Percentiles rank a stretch among this genome's conserved stretches.
Conservation (phyloP, 228 moss, liverwort and hornwort genomes). For the Sphagnum fallax region DNA sequence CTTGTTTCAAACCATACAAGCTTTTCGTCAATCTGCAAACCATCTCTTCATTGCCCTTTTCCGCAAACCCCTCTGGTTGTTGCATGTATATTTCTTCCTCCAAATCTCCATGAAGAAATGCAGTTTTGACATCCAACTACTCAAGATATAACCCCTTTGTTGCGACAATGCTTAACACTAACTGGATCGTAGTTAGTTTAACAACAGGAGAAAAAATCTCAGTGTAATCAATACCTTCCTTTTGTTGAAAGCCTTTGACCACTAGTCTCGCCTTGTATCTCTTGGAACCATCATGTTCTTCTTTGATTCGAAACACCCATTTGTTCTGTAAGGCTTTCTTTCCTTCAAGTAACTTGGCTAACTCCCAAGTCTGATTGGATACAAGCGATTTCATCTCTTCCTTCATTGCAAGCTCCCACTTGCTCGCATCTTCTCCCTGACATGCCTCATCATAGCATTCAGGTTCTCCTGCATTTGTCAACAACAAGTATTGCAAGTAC, state of each 20-base stretch:
- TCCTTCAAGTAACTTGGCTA: not conserved
- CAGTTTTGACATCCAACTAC: constrained; percentile 1
- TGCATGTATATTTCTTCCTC: constrained; percentile 6
- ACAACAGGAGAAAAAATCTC: constrained; percentile 5
- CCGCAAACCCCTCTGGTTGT: not conserved
- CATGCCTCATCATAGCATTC: not conserved
- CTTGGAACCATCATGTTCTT: constrained; percentile 1
- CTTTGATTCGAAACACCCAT: constrained; percentile 1
- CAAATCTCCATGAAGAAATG: constrained; percentile 4
- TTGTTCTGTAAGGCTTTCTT: constrained; percentile 1
- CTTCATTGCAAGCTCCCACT: not conserved
- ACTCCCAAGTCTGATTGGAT: not conserved
- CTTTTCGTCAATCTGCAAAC: constrained; percentile 6
- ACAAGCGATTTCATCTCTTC: constrained; percentile 1
- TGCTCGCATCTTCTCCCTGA: not conserved
- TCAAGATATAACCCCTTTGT: not conserved
- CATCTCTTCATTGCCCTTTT: constrained; percentile 4
- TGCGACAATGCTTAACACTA: not conserved
- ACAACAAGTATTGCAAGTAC: not conserved
- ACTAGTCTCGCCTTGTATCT: constrained; percentile 1
- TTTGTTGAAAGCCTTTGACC: constrained; percentile 4
- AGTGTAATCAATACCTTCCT: not conserved
- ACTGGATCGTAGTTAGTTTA: not conserved
- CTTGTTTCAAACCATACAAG: constrained; percentile 9
- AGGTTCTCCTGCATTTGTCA: constrained; percentile 2